Percentiles rank a stretch among this genome's conserved stretches.
Conservation (phyloP, 140 eudicot species). For the Eryngium alpinum region DNA sequence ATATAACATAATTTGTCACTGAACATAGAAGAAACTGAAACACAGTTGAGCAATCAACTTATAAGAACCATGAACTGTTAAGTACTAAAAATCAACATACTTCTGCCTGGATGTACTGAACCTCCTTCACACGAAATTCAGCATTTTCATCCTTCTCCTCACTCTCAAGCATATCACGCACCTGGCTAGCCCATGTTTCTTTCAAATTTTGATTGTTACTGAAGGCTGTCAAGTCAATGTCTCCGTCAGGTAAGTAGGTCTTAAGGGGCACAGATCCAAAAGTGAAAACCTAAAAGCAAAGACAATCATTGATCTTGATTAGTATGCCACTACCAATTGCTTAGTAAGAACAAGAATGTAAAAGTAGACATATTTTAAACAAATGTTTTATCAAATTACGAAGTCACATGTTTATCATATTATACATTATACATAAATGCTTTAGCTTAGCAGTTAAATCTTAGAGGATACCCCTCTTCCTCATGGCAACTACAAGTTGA, state of each 20-base stretch:
- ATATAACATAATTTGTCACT: background rate
- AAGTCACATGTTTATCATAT: background rate
- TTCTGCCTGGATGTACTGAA: slow-evolving; percentile 97
- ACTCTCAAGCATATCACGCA: slow-evolving; percentile 63
- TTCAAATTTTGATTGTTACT: slow-evolving; percentile 56
- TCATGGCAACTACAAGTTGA: no score
- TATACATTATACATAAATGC: no score
- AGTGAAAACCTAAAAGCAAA: slow-evolving; percentile 62
- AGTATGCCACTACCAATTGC: background rate
- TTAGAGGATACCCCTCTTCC: no score
- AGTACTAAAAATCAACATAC: slow-evolving; percentile 32
- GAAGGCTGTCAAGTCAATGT: slow-evolving; percentile 88
- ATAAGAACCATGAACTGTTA: slow-evolving; percentile 3
- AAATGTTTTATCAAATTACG: background rate
- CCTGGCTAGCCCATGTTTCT: slow-evolving; percentile 88
- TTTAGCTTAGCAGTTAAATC: no score
- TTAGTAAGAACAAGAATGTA: background rate
- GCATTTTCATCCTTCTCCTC: slow-evolving; percentile 90
- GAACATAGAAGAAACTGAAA: background rate
- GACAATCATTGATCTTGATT: background rate
- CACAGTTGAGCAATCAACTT: background rate
- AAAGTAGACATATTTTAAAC: background rate
- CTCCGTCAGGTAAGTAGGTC: slow-evolving; percentile 97
- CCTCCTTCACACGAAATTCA: slow-evolving; percentile 90
- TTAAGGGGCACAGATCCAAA: slow-evolving; percentile 97